Evolutionary conservation across 2,329 filamentous ascomycete genomes (phyloP).

Genomic region (Penicillium sumatraense): DNA sequence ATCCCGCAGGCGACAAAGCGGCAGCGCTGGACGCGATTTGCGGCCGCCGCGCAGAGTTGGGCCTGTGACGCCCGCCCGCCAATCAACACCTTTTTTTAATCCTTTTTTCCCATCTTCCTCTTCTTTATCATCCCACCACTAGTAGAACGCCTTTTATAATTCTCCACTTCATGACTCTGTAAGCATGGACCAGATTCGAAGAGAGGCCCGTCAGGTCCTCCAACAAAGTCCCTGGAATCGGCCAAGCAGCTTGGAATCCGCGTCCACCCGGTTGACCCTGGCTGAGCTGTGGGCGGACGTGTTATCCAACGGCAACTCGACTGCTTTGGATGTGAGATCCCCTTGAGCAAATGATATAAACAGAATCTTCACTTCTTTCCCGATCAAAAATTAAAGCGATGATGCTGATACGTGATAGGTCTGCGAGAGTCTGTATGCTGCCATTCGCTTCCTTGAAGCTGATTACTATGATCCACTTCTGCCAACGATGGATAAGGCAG

Average conservation of each 20-base stretch:
- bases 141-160: background rate
- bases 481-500: constrained; percentile 20
- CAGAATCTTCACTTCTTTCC: too few relatives aligned
- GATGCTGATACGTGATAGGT: constrained; percentile 23
- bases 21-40: constrained; percentile 66
- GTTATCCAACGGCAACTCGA: constrained; percentile 23
- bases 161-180: too few relatives aligned
- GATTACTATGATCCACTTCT: constrained; percentile 18
- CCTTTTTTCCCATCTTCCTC: background rate
- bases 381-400: background rate
- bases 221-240: constrained; percentile 16
- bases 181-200: constrained; percentile 35
- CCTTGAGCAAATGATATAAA: background rate
- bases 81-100: background rate
- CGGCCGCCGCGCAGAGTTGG: constrained; percentile 57
- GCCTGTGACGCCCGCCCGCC: constrained; percentile 15
- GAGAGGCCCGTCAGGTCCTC: constrained; percentile 31
- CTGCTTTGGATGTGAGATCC: constrained; percentile 29
- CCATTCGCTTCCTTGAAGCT: constrained; percentile 29
- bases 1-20: constrained; percentile 67
- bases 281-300: constrained; percentile 37
- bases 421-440: constrained; percentile 38
- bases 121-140: background rate
- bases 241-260: constrained; percentile 12
- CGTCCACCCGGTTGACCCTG: constrained; percentile 18